Percentiles rank a stretch among this genome's conserved stretches.
Conservation (phyloP, 75 land plant genomes). For the Pinus taeda region DNA sequence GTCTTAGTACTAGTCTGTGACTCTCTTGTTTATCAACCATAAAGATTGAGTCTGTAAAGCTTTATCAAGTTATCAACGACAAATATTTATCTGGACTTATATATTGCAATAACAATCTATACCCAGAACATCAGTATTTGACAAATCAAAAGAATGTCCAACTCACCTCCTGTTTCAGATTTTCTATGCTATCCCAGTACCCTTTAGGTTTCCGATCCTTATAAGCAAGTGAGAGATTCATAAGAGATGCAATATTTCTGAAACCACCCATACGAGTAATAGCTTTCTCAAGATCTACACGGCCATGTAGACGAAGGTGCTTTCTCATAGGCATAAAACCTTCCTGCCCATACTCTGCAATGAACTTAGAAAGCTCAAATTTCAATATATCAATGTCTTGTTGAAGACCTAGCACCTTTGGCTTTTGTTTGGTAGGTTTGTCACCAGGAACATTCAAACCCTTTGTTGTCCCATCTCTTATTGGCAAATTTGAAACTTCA, state of each 20-base stretch:
- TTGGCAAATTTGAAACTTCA: not conserved
- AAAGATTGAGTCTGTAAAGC: too few species aligned
- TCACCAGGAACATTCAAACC: constrained; percentile 4
- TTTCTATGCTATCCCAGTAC: constrained; percentile 92
- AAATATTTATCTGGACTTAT: too few species aligned
- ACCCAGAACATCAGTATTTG: not conserved
- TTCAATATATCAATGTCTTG: constrained; percentile 74
- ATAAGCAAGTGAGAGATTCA: constrained; percentile 86
- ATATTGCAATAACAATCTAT: not conserved
- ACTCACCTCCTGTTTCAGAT: constrained; percentile 83
- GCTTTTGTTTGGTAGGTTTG: constrained; percentile 31
- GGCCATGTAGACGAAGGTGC: constrained; percentile 73
- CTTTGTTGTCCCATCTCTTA: not conserved
- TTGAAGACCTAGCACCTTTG: constrained; percentile 73
- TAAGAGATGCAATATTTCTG: constrained; percentile 62
- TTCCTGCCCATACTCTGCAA: constrained; percentile 72
- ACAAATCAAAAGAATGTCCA: not conserved
- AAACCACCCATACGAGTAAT: constrained; percentile 95
- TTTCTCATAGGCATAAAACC: constrained; percentile 97
- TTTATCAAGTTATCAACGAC: too few species aligned
- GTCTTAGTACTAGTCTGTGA: too few species aligned
- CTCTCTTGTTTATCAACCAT: too few species aligned
- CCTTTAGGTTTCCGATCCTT: constrained; percentile 92
- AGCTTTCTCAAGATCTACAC: constrained; percentile 95
- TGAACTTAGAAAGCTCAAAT: constrained; percentile 63